Evolutionary conservation across 1,284 basidiomycete species (phyloP).

Genomic region (Sutorius eximius): DNA sequence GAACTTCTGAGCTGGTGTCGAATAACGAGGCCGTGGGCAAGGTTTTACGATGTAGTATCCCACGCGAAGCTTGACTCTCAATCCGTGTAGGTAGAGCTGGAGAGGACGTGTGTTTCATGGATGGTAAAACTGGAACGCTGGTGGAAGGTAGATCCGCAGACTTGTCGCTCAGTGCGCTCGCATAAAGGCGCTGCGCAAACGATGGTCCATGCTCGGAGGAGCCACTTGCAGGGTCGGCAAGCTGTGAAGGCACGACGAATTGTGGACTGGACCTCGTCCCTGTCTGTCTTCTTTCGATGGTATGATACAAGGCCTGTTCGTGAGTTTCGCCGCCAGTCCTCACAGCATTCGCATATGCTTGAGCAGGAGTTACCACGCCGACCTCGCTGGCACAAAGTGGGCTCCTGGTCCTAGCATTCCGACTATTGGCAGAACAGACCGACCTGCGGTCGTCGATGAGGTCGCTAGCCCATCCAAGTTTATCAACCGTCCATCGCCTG

Average conservation of each 20-base stretch:
- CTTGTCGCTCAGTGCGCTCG: constrained; percentile 22
- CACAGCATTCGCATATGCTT: constrained; percentile 20
- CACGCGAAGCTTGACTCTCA: background rate
- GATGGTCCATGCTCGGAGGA: constrained; percentile 13
- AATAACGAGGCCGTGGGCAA: constrained; percentile 4
- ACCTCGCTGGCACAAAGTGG: background rate
- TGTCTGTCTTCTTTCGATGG: constrained; percentile 28
- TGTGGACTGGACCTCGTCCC: background rate
- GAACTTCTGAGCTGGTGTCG: background rate
- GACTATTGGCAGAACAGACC: background rate
- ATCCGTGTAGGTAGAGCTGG: background rate
- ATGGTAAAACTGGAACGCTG: constrained; percentile 4
- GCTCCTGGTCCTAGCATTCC: background rate
- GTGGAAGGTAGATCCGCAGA: constrained; percentile 1
- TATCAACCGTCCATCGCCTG: background rate
- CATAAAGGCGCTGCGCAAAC: constrained; percentile 34
- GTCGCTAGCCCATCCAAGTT: background rate
- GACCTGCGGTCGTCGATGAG: constrained; percentile 6
- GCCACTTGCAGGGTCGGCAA: background rate
- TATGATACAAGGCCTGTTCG: constrained; percentile 13
- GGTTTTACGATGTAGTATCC: background rate
- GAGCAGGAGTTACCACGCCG: constrained; percentile 20
- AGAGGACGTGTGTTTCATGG: constrained; percentile 1
- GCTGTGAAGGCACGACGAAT: background rate
- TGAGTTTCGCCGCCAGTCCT: constrained; percentile 9